Evolutionary conservation across 257 asterid species (phyloP).

Genomic region (Dorcoceras hygrometricum): DNA sequence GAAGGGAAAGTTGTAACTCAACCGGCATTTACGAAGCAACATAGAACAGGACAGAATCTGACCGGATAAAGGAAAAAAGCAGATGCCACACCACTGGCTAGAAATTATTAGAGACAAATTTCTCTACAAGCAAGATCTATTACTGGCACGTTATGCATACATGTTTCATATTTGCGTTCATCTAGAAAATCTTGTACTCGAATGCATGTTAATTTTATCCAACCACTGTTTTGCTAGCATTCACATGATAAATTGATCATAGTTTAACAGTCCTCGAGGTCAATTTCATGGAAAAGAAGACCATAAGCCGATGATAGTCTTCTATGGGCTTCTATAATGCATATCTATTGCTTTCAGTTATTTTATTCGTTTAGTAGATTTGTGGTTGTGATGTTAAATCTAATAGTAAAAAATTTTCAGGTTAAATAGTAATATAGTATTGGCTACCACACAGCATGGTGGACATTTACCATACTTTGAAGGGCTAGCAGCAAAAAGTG

Average conservation of each 20-base stretch:
- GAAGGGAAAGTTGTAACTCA: too few relatives aligned
- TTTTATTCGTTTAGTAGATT: not conserved
- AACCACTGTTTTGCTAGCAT: not conserved
- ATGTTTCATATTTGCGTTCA: not conserved
- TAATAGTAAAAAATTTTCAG: slow-evolving; percentile 31
- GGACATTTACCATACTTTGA: slow-evolving; percentile 83
- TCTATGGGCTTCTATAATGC: not conserved
- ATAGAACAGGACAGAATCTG: too few relatives aligned
- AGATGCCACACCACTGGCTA: too few relatives aligned
- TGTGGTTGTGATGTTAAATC: slow-evolving; percentile 8
- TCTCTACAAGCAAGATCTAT: too few relatives aligned
- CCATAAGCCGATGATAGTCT: not conserved
- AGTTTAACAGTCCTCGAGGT: slow-evolving; percentile 1
- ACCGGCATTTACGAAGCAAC: too few relatives aligned
- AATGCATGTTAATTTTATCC: too few relatives aligned
- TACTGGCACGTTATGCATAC: too few relatives aligned
- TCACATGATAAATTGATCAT: not conserved
- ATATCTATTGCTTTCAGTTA: slow-evolving; percentile 2
- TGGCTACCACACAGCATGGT: slow-evolving; percentile 82
- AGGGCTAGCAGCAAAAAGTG: slow-evolving; percentile 62
- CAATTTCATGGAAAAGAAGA: not conserved
- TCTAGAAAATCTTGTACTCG: not conserved
- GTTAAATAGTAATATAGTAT: slow-evolving; percentile 61
- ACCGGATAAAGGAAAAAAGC: too few relatives aligned
- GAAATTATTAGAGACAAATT: too few relatives aligned